phyloP scores from a whole-genome alignment of 768 basidiomycete genomes.

The Lactarius vividus region DNA sequence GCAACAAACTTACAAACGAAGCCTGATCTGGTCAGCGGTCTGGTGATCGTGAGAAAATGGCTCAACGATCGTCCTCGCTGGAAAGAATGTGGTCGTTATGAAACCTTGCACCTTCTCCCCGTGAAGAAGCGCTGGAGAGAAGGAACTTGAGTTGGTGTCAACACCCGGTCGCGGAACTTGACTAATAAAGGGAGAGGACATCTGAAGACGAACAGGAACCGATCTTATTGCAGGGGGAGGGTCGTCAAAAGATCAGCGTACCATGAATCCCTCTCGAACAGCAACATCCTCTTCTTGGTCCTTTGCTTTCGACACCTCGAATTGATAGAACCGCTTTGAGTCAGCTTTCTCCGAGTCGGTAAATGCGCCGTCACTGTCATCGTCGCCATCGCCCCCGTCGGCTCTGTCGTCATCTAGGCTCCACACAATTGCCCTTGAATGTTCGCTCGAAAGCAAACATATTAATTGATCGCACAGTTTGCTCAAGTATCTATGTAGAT shows the following conservation, averaged over 20 bases:
- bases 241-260: constrained; percentile 26
- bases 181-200: not conserved
- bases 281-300: constrained; percentile 54
- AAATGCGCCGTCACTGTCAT: constrained; percentile 20
- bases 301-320: constrained; percentile 53
- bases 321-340: constrained; percentile 49
- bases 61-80: not conserved
- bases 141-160: not conserved
- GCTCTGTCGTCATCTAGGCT: constrained; percentile 32
- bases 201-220: not conserved
- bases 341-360: constrained; percentile 42
- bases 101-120: constrained; percentile 30
- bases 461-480: constrained; percentile 48
- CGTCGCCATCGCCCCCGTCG: not conserved
- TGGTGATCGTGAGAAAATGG: not conserved
- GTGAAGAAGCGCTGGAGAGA: constrained; percentile 11
- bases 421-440: constrained; percentile 48
- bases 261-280: constrained; percentile 45
- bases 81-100: constrained; percentile 14
- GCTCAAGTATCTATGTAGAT: constrained; percentile 11
- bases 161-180: not conserved
- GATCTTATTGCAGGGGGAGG: not conserved
- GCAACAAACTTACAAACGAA: not conserved
- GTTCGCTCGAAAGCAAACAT: constrained; percentile 49
- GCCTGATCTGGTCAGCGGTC: not conserved